Evolutionary conservation across 306 rosid genomes (phyloP).

Genomic region (Fagus crenata): DNA sequence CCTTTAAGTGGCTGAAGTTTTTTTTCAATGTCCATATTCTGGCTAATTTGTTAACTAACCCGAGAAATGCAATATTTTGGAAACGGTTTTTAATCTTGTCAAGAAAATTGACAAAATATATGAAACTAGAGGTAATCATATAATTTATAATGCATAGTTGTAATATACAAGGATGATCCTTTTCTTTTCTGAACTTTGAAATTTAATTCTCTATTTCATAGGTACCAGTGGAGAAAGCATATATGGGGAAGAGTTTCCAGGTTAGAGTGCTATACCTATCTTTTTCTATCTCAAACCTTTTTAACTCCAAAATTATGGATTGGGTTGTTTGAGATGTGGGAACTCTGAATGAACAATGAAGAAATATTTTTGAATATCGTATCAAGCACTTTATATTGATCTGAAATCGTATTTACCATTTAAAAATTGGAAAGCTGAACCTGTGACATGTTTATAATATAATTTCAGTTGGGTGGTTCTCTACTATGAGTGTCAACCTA

Average conservation of each 20-base stretch:
- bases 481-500: not conserved
- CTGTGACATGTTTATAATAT: not conserved
- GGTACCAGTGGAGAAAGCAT: slow-evolving; percentile 98
- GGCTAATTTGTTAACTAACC: not conserved
- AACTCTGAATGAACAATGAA: not conserved
- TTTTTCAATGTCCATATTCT: not conserved
- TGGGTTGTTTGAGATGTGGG: not conserved
- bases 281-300: not conserved
- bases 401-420: not conserved
- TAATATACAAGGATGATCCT: not conserved
- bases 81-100: not conserved
- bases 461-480: not conserved
- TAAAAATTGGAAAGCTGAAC: not conserved
- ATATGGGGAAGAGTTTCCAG: slow-evolving; percentile 82
- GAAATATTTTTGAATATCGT: not conserved
- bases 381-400: not conserved
- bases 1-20: not conserved
- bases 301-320: not conserved
- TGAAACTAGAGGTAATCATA: not conserved
- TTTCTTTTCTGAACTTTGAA: not conserved
- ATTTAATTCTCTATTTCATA: slow-evolving; percentile 34
- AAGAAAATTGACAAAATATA: not conserved
- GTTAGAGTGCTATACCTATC: slow-evolving; percentile 40
- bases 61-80: not conserved
- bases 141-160: not conserved